Evolutionary conservation across 2,329 filamentous ascomycete species (phyloP), one percentile per base, ranked within the genome.

Genomic region (Herpotrichia juniperi): DNA sequence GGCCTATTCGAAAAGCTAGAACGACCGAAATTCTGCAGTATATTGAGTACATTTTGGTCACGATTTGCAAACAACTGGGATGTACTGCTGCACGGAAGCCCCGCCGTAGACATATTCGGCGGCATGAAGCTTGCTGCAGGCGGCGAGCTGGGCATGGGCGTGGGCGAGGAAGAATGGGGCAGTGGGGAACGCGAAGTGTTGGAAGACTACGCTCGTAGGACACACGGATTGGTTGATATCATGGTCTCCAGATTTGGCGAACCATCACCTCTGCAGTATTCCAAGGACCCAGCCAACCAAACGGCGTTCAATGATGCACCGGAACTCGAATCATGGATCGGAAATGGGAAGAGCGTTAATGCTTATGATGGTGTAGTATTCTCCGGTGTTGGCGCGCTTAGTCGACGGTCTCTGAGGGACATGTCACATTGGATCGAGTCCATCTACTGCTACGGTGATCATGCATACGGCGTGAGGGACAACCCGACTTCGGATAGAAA

Each of bases 151-250:
- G 94, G 94, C 14, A 85, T 97, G 40, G 94, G 94, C 0, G 94
- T 97, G 1, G 94, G 94, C 16, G 94, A 97, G 71, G 94, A 97
- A 76, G 91, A 97, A 49, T 88, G 92, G 71, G 93, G 93, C 4
- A 97, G 93, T 69, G 92, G 92, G 26, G 93, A 97, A 76, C 83
- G 93, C 63, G 93, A 96, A 63, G 93, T 97, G 0, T 79, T 99
- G 1, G 93, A 97, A 72, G 91, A 91, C n/a, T 85, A 96, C 56
- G 86, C 91, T 1, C 82, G 81, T 9, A 82, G 90, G 49, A 90
- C 91, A 21, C 88, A 94, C 46, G 94, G 94, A 1, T 80, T 99
- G 32, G 83, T 96, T 5, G 94, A 99, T 73, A 74, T 97, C 43
- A 80, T 97, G 35, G 92, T 97, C 2, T 92, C 90, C 37, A 87